Percentiles rank a stretch among this genome's conserved stretches.
phyloP scores from a whole-genome alignment of 306 rosid species.

The Prunus fruticosa region DNA sequence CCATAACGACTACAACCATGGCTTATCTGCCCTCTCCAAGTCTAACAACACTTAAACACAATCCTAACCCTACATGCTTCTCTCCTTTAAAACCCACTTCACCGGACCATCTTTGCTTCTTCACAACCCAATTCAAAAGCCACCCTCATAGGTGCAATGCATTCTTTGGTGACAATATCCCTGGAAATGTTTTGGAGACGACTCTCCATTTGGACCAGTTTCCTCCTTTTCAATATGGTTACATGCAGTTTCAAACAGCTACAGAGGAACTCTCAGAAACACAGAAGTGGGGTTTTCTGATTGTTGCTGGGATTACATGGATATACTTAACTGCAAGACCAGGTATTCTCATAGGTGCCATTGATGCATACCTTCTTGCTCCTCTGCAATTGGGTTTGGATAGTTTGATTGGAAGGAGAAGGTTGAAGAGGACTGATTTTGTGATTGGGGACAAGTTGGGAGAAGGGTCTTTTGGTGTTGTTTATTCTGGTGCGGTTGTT shows the following conservation, averaged over 20 bases:
- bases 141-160: constrained; percentile 45
- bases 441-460: constrained; percentile 74
- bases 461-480: constrained; percentile 93
- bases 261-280: constrained; percentile 51
- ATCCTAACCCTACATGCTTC: constrained; percentile 24
- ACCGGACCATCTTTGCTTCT: constrained; percentile 30
- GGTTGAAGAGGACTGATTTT: constrained; percentile 62
- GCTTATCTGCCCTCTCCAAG: constrained; percentile 55
- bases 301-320: constrained; percentile 69
- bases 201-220: constrained; percentile 47
- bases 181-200: constrained; percentile 37
- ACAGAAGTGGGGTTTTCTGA: constrained; percentile 60
- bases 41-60: constrained; percentile 45
- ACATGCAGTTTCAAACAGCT: constrained; percentile 41
- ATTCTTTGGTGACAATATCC: constrained; percentile 35
- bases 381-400: constrained; percentile 79
- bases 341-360: constrained; percentile 86
- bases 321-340: constrained; percentile 87
- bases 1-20: constrained; percentile 35
- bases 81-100: constrained; percentile 37
- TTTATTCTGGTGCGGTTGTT: constrained; percentile 68
- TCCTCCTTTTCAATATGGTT: constrained; percentile 54
- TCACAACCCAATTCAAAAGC: constrained; percentile 35
- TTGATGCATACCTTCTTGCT: constrained; percentile 87
- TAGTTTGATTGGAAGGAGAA: constrained; percentile 66